Conservation (phyloP, 1,284 basidiomycete genomes). For the Naganishia albida region DNA sequence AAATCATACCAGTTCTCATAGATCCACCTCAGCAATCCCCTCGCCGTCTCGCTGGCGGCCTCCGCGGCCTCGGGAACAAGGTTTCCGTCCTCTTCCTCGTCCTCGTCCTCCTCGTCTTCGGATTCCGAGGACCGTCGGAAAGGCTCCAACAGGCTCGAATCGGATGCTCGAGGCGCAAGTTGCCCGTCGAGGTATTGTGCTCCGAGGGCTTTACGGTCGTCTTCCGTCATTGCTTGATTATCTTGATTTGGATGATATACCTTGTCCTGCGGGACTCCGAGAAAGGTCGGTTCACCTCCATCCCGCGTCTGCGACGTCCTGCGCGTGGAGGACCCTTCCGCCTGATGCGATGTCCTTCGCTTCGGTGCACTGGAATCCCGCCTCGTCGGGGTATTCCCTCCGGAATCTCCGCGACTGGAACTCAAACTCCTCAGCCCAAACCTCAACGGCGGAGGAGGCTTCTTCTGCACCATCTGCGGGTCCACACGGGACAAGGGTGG, state of each 20-base stretch:
- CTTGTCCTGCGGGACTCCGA: slow-evolving; percentile 39
- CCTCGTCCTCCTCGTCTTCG: slow-evolving; percentile 1
- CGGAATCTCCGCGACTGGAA: background rate
- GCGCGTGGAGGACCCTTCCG: background rate
- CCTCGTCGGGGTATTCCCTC: slow-evolving; percentile 1
- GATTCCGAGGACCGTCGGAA: background rate
- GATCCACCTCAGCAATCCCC: slow-evolving; percentile 26
- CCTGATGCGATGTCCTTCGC: background rate
- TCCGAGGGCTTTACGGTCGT: slow-evolving; percentile 18
- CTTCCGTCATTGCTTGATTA: slow-evolving; percentile 8
- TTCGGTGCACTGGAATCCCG: background rate
- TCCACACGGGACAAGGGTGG: slow-evolving; percentile 51
- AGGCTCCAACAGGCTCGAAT: slow-evolving; percentile 8
- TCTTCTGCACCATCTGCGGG: slow-evolving; percentile 43
- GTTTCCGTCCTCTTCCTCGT: background rate
- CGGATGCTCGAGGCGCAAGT: slow-evolving; percentile 15
- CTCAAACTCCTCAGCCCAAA: slow-evolving; percentile 18
- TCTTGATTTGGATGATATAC: slow-evolving; percentile 14
- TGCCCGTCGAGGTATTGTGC: slow-evolving; percentile 13
- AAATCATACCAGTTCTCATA: slow-evolving; percentile 38
- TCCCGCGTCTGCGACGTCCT: background rate
- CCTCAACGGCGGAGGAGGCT: slow-evolving; percentile 40
- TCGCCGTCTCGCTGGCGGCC: slow-evolving; percentile 1
- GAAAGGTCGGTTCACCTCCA: slow-evolving; percentile 40
- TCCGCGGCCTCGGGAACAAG: background rate